Base-by-base conservation (phyloP, 2,329 filamentous ascomycete species). In the Emergomyces pasteurianus region DNA sequence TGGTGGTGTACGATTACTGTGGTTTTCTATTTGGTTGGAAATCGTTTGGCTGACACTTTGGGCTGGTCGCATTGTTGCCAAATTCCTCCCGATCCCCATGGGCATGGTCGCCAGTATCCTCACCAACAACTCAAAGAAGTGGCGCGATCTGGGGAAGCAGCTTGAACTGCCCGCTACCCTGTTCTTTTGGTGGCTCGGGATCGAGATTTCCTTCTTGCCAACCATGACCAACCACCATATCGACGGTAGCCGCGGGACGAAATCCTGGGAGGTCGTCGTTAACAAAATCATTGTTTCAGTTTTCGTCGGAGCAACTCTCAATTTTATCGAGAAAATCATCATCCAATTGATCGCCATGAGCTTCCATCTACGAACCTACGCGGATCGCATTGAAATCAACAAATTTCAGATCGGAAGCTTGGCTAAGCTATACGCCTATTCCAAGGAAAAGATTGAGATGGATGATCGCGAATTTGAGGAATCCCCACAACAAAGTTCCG, bases 1-100 rank as follows among this genome's bases (percentile, higher is more conserved):
- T 2, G 90, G 90, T 0, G 90, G 87, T 23, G 90, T 96, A 0
- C 70, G 84, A 64, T 77, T 96, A 52, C 78, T 90, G 62, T 97
- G 92, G 92, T 96, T 97, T 70, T 89, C 89, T 36, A 90, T 96
- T 64, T 97, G 92, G 92, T 81, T 96, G 21, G 89, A 96, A 73
- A 90, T 96, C 49, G 81, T 96, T 31, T 97, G 92, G 92, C 80
- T 92, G 64, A 90, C 90, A 0, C 79, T 96, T 0, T 97, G 92
- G 92, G 86, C 87, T 23, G 87, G 83, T 59, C 75, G 84, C 74
- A 81, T 88, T 56, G 75, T 86, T 16, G 82, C 86, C 8, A 88
- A 88, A 73, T 79, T 78, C 59, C 77, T 89, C 10, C 86, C 86
- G 0, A 83, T 78, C 67, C 78, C 82, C 0, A 80, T 87, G 47